Evolutionary conservation across 768 basidiomycete species (phyloP), one percentile per base, ranked within the genome.

Genomic region (Tulasnella sp.): DNA sequence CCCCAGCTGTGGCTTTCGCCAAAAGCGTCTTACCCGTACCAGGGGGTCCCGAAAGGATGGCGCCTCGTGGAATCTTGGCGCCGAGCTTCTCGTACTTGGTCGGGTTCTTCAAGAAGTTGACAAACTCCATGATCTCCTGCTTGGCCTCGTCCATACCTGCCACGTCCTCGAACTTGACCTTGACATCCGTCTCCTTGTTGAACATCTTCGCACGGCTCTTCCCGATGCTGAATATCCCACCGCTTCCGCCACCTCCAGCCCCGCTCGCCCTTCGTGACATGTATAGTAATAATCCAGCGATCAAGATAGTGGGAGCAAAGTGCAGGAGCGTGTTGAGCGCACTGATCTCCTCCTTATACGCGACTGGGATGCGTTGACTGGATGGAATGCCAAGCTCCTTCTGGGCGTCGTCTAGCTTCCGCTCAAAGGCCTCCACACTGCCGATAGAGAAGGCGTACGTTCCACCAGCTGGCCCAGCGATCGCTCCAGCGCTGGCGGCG

Each of bases 91-190:
- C 90, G 74, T 96, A 99, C 70, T 85, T 87, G 29, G 82, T 74
- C 11, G 96, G 96, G 59, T 98, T 87, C 74, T 97, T 97, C 68
- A 99, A 76, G 76, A 99, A 98, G 66, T 96, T 93, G 70, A 99
- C 96, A 65, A 98, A 99, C 70, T 99, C 96, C 90, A 98, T 94
- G 66, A 99, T 94, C 74, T 99, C 96, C 75, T 93, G 89, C 76
- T 99, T 99, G 45, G 93, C 96, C 73, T 99, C 96, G 73, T 99
- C 96, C 94, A 98, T 98, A 38, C 96, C 96, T 12, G 96, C 96
- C 17, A 99, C 91, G 69, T 99, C 92, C 73, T 84, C 84, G 76
- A 99, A 99, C 70, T 87, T 87, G 67, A 87, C 83, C 69, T 83
- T 86, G 68, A 98, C 85, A 53, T 93, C 88, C 31, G 87, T 92